Base-by-base conservation (phyloP, 371 early-diverging fungal species). In the Thermomucor indicae-seudaticae region DNA sequence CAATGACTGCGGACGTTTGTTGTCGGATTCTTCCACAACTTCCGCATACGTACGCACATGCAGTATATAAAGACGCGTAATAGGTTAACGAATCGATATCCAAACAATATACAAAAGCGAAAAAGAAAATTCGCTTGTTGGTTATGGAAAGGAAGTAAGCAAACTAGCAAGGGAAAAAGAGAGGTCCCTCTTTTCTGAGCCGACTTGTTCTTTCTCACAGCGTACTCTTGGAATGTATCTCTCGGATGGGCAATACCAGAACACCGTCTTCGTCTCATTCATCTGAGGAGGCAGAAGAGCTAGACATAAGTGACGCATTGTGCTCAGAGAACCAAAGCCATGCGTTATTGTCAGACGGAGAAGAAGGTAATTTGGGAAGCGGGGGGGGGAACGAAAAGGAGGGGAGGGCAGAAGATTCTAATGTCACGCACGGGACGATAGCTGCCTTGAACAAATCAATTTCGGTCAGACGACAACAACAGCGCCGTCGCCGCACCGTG, bases 91-190 rank as follows among this genome's bases (percentile, higher is more conserved):
- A 78, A 41, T 44, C 63, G 12, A 58, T 85, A 31, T 64, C 64
- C 14, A 59, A 55, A 31, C 61, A 72, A 22, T 65, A 79, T 14
- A 61, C 64, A 42, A 54, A 51, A 34, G 64, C 75, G 4, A 52
- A 65, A 20, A 52, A 69, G 29, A 75, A 78, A 38, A 72, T 78
- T 27, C 51, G 55, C 23, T 57, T 66, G 6, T 58, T 83, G 19
- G 64, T 72, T 24, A 62, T 62, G 34, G 81, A 83, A 55, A 72
- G 79, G 56, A 71, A 67, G 83, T 78, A 65, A 31, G 69, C 49
- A 14, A 47, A 6, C n/a, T n/a, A n/a, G n/a, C n/a, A n/a, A n/a
- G n/a, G n/a, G n/a, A n/a, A n/a, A n/a, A n/a, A 51, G n/a, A n/a
- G n/a, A n/a, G n/a, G n/a, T n/a, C n/a, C 42, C 16, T 42, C 42